These are phyloP conservation scores for Mimosa bimucronata DNA, from an alignment of 306 rosid genomes.

Conservation along the genomic window DNA sequence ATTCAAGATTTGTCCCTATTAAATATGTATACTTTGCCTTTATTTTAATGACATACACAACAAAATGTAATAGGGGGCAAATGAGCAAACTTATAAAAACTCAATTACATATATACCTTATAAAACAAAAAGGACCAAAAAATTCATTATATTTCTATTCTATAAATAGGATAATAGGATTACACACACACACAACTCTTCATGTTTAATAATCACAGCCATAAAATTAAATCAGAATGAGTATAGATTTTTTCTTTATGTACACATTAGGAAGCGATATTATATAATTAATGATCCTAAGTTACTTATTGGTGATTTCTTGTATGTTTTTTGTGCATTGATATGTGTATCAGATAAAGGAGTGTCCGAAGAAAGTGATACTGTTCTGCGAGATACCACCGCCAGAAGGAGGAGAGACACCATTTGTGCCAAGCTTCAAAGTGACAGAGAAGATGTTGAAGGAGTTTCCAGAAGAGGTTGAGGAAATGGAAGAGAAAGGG, in stretches of 20 bases:
- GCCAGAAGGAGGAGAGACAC: conserved; percentile 87
- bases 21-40: too few relatives aligned
- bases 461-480: conserved; percentile 76
- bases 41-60: too few relatives aligned
- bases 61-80: too few relatives aligned
- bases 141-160: too few relatives aligned
- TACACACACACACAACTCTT: too few relatives aligned
- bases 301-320: not conserved
- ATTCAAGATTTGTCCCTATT: too few relatives aligned
- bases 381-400: conserved; percentile 86
- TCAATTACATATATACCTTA: too few relatives aligned
- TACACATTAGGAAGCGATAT: not conserved
- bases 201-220: not conserved
- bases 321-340: not conserved
- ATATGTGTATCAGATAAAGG: conserved; percentile 53
- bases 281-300: not conserved
- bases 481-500: conserved; percentile 64
- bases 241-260: too few relatives aligned
- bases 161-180: too few relatives aligned
- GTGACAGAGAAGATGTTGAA: conserved; percentile 70
- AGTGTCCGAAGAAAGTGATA: conserved; percentile 61
- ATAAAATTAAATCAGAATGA: not conserved
- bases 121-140: too few relatives aligned
- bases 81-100: too few relatives aligned
- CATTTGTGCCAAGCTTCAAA: conserved; percentile 82